Evolutionary conservation across 768 basidiomycete species (phyloP), one percentile per base, ranked within the genome.

Genomic region (Pleurotus giganteus): DNA sequence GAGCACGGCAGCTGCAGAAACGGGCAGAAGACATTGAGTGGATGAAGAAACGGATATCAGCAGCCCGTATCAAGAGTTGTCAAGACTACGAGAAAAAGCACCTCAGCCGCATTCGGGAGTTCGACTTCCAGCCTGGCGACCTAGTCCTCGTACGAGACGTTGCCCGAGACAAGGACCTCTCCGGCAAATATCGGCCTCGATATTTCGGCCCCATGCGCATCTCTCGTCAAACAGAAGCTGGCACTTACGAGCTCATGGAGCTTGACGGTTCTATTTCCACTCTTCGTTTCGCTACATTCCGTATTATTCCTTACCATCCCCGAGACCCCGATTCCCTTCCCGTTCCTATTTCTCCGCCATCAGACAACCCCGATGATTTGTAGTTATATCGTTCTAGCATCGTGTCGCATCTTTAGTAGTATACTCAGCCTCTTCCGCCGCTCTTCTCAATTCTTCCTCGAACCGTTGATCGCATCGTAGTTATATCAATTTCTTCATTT

Each of bases 141-240:
- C 56, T 77, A 0, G 71, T 75, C 0, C 60, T 80, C 0, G 63
- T 75, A 0, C 46, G 66, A 3, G 76, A 79, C 37, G 24, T n/a
- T 5, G 24, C 15, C 21, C 19, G 21, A n/a, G 53, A 54, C 19
- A 34, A 28, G 8, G 43, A 46, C 15, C 17, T 31, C 6, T 27
- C 27, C 3, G n/a, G 12, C 46, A 54, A 54, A 41, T 11, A n/a
- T 15, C 53, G 28, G 26, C 47, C 53, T 17, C 41, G 53, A 15
- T 54, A 54, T 28, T 7, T 54, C 17, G 53, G 53, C 3, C 53
- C 53, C 13, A 56, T 23, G 21, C n/a, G 42, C 13, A 53, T 57
- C 27, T 27, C 53, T 13, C 32, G 37, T 3, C 56, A 50, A 17
- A 54, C 39, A 15, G 17, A 23, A 6, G 52, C 41, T 23, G 56